These are phyloP conservation scores for Candida sp. DNA, from an alignment of 1,139 yeast species.

Conservation along the genomic window DNA sequence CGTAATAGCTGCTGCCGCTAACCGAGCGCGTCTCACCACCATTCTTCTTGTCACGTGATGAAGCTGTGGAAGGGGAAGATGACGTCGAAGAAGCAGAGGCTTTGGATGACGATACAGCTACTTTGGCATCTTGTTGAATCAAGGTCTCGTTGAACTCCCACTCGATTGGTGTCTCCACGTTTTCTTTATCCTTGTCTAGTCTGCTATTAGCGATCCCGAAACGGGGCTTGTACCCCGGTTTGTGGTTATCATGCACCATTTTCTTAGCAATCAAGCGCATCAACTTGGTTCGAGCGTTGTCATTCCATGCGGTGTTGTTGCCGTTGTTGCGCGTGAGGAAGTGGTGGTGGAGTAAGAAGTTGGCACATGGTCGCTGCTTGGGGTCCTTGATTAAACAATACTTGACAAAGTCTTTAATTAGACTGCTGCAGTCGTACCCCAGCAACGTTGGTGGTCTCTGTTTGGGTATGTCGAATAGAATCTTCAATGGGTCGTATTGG, in stretches of 20 bases:
- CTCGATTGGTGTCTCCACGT: constrained; percentile 6
- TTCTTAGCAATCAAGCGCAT: constrained; percentile 13
- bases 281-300: constrained; percentile 7
- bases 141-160: constrained; percentile 13
- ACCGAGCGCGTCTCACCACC: background rate
- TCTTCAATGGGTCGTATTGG: constrained; percentile 75
- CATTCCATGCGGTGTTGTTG: constrained; percentile 5
- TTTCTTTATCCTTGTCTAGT: constrained; percentile 1
- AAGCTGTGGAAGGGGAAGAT: background rate
- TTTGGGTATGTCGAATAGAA: constrained; percentile 72
- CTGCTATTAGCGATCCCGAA: constrained; percentile 6
- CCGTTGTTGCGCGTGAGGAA: constrained; percentile 36
- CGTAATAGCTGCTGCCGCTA: background rate
- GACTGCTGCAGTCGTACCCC: constrained; percentile 47
- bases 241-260: constrained; percentile 8
- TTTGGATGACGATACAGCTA: background rate
- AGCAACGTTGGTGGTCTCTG: constrained; percentile 66
- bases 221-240: constrained; percentile 13
- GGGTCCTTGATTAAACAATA: constrained; percentile 67
- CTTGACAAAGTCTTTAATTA: constrained; percentile 61
- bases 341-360: constrained; percentile 45
- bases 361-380: constrained; percentile 51
- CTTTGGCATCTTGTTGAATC: background rate
- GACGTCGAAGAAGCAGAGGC: background rate
- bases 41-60: background rate